Evolutionary conservation across 2,329 filamentous ascomycete species (phyloP).

Genomic region (Colletotrichum orbiculare): DNA sequence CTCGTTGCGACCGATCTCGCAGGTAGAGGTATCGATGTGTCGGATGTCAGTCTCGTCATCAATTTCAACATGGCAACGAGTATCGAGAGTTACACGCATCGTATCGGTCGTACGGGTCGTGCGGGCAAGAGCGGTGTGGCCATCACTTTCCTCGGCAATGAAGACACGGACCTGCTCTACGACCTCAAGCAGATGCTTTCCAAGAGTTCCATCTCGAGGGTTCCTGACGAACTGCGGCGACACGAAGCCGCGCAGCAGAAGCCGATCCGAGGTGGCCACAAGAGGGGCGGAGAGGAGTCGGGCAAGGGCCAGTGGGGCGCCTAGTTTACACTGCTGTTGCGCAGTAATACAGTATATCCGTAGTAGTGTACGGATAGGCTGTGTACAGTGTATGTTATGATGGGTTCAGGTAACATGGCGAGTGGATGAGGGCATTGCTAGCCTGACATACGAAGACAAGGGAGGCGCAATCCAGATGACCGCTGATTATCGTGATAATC

Average conservation of each 20-base stretch:
- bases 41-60: constrained; percentile 91
- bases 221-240: constrained; percentile 90
- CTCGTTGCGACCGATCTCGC: constrained; percentile 96
- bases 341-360: too few relatives aligned
- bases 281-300: constrained; percentile 38
- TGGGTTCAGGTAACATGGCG: constrained; percentile 30
- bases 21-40: constrained; percentile 96
- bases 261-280: constrained; percentile 50
- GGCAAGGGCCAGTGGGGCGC: constrained; percentile 32
- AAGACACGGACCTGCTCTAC: constrained; percentile 91
- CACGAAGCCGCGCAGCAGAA: constrained; percentile 94
- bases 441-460: constrained; percentile 12
- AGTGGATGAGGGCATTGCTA: constrained; percentile 23
- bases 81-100: constrained; percentile 96
- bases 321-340: constrained; percentile 9
- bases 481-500: constrained; percentile 35
- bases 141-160: constrained; percentile 92
- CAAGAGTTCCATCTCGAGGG: constrained; percentile 87
- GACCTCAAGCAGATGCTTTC: constrained; percentile 95
- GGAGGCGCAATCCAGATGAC: constrained; percentile 17
- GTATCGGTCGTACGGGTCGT: constrained; percentile 96
- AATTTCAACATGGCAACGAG: constrained; percentile 98
- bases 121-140: constrained; percentile 96
- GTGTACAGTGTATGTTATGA: background rate
- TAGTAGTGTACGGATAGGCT: too few relatives aligned